Base-by-base conservation (phyloP, 768 basidiomycete species). In the Kondoa subrosea region DNA sequence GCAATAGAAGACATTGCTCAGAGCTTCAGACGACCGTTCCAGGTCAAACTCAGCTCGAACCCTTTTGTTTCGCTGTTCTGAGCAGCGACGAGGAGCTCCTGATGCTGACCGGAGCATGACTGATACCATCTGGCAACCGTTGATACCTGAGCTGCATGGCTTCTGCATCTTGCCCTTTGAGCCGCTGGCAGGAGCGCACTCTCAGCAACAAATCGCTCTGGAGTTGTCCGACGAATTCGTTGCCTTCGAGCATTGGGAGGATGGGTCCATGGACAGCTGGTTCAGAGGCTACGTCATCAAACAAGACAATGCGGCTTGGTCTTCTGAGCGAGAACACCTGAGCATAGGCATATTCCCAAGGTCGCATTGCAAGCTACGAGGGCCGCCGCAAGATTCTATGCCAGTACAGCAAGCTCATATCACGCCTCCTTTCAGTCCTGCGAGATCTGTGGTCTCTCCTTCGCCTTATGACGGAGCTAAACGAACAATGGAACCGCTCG, bases 401-500 rank as follows among this genome's bases (percentile, higher is more conserved):
- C 12, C 40, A 8, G 40, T 50, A 21, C 40, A 50, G 40, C 40
- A 50, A 21, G 40, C 8, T 50, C 40, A n/a, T n/a, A n/a, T n/a
- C n/a, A n/a, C n/a, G n/a, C n/a, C n/a, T n/a, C 40, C 40, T 50
- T 50, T 50, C 40, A 21, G 8, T 8, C 40, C 40, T 8, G 40
- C 40, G 12, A 50, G n/a, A 50, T 50, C 40, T 50, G 40, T 50
- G 12, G 21, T 21, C 40, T 50, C 8, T 50, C 40, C 8, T 8
- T 50, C 40, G 21, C 40, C 40, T 21, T 8, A 50, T 12, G 4
- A 29, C 17, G 34, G 34, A 14, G 12, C 17, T 4, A 50, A 29
- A 32, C 12, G 25, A 34, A 16, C 64, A 58, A 40, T 65, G 64
- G 12, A 61, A 8, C 59, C 59, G 31, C 59, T 65, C 17, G 34